Evolutionary conservation across 2,329 filamentous ascomycete species (phyloP).

Genomic region (Incumbomyces delicatus): DNA sequence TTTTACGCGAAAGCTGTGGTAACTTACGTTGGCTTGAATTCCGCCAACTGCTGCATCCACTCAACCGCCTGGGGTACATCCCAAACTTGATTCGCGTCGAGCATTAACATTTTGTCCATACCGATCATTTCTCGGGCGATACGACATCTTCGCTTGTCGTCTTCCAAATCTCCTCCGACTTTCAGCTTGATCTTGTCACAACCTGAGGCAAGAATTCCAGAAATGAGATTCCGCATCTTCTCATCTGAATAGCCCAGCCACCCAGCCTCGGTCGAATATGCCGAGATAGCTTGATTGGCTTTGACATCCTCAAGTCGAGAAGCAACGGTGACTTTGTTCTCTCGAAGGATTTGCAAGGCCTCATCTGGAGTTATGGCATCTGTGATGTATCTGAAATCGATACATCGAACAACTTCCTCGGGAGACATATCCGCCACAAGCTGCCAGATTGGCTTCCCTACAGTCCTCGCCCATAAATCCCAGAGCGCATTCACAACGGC

Average conservation of each 20-base stretch:
- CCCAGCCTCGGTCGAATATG: slow-evolving; percentile 81
- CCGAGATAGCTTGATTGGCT: slow-evolving; percentile 65
- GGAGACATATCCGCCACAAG: slow-evolving; percentile 85
- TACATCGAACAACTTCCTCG: slow-evolving; percentile 75
- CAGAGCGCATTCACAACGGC: slow-evolving; percentile 85
- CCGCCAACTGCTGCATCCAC: slow-evolving; percentile 17
- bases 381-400: slow-evolving; percentile 91
- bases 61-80: slow-evolving; percentile 17
- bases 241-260: slow-evolving; percentile 88
- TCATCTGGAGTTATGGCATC: slow-evolving; percentile 85
- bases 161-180: slow-evolving; percentile 14
- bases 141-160: slow-evolving; percentile 11
- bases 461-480: slow-evolving; percentile 88
- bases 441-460: slow-evolving; percentile 81
- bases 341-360: slow-evolving; percentile 60
- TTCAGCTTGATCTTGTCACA: slow-evolving; percentile 18
- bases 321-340: slow-evolving; percentile 57
- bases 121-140: slow-evolving; percentile 15
- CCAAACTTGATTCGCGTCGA: slow-evolving; percentile 21
- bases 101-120: slow-evolving; percentile 13
- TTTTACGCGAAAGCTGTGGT: too few relatives aligned
- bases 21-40: slow-evolving; percentile 11
- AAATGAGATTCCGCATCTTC: slow-evolving; percentile 52
- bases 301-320: slow-evolving; percentile 65
- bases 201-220: slow-evolving; percentile 1